These are phyloP conservation scores for Trichoderma endophyticum DNA, from an alignment of 2,329 filamentous ascomycete genomes.

Conservation along the genomic window DNA sequence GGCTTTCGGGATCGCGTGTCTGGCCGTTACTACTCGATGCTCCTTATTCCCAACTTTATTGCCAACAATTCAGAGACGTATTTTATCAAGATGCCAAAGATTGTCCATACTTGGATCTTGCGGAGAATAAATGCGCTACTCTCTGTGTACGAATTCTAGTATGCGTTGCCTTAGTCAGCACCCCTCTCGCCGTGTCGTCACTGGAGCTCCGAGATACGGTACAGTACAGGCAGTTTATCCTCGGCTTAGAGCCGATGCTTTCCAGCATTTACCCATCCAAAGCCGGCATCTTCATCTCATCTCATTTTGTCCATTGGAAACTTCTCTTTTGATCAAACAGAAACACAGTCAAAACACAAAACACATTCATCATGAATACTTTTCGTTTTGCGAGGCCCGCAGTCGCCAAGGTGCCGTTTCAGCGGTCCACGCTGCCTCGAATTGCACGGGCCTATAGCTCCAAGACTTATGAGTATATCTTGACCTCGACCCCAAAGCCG, in stretches of 20 bases:
- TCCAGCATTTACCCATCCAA: slow-evolving; percentile 22
- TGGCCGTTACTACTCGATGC: too few relatives aligned
- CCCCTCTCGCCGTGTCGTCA: slow-evolving; percentile 14
- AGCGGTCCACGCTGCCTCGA: slow-evolving; percentile 54
- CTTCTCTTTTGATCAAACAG: not conserved
- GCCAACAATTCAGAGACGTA: not conserved
- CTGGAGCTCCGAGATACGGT: not conserved
- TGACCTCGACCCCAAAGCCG: slow-evolving; percentile 78
- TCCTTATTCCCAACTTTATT: too few relatives aligned
- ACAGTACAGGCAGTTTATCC: slow-evolving; percentile 19
- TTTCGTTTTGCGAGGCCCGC: slow-evolving; percentile 59
- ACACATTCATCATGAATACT: slow-evolving; percentile 44
- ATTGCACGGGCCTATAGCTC: slow-evolving; percentile 53
- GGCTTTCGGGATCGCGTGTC: too few relatives aligned
- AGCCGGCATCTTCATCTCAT: not conserved
- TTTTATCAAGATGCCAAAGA: slow-evolving; percentile 1
- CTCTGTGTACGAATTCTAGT: not conserved
- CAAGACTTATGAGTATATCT: slow-evolving; percentile 71
- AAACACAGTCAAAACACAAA: not conserved
- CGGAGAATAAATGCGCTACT: not conserved
- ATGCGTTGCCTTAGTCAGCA: not conserved
- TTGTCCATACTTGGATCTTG: not conserved
- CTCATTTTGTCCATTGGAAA: slow-evolving; percentile 5
- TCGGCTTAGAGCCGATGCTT: slow-evolving; percentile 33
- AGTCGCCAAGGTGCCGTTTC: slow-evolving; percentile 47